Evolutionary conservation across 2,329 filamentous ascomycete species (phyloP), one percentile per base, ranked within the genome.

Genomic region (Neonectria magnoliae): DNA sequence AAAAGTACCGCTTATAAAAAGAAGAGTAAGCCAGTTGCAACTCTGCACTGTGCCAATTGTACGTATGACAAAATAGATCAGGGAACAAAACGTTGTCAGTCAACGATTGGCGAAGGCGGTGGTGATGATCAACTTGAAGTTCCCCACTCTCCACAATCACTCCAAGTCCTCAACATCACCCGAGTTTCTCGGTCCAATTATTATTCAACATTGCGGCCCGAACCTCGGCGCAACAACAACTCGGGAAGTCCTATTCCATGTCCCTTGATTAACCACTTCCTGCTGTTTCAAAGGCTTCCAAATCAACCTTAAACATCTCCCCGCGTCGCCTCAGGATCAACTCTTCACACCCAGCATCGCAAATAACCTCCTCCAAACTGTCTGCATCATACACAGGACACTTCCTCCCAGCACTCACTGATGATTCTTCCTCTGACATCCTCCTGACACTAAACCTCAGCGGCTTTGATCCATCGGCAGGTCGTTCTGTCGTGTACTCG

Each of bases 401-500:
- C 6, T 29, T 31, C 10, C 16, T 18, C n/a, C 36, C 18, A 16
- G 20, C 5, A 6, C 14, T 47, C 8, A 2, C 10, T 7, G 5
- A 18, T 5, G 33, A 38, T 44, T 66, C 62, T n/a, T 61, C 64
- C 2, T 48, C 44, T 10, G 62, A 50, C 11, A 71, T n/a, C 20
- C 16, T 54, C 10, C 38, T 66, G 1, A 53, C 47, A 27, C 47
- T 71, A 20, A 69, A 36, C 16, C 44, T 27, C 1, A 64, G 44
- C 2, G 31, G 20, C 22, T n/a, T 60, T 50, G 11, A 57, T 33
- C 4, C 55, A 9, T 42, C 59, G 6, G 25, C 29, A 29, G 56
- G 22, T 41, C 8, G n/a, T 9, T 38, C 57, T 18, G 62, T 48
- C 22, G 60, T 66, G 41, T 66, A 71, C 20, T 71, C 60, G 9